phyloP scores from a whole-genome alignment of 495 filamentous ascomycete genomes.

The Daldinia decipiens region DNA sequence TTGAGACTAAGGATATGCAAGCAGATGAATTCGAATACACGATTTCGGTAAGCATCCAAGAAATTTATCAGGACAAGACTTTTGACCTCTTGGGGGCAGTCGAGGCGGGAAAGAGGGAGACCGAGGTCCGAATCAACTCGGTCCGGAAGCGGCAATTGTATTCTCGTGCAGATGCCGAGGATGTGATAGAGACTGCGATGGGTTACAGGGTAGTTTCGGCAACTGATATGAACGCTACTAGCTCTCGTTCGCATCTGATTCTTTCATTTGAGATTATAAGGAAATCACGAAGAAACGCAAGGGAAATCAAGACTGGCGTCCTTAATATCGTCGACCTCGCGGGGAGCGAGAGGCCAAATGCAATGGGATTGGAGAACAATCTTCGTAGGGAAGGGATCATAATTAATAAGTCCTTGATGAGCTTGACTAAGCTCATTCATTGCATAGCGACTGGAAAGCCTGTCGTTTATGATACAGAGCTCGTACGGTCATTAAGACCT shows the following conservation, averaged over 20 bases:
- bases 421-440: slow-evolving; percentile 92
- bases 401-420: slow-evolving; percentile 90
- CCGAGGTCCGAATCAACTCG: slow-evolving; percentile 46
- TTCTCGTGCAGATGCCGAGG: slow-evolving; percentile 4
- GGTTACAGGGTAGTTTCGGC: slow-evolving; percentile 6
- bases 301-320: slow-evolving; percentile 68
- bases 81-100: slow-evolving; percentile 75
- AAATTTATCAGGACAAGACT: slow-evolving; percentile 94
- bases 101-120: slow-evolving; percentile 79
- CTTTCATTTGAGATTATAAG: slow-evolving; percentile 80
- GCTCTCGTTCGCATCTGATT: slow-evolving; percentile 92
- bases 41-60: slow-evolving; percentile 90
- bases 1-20: slow-evolving; percentile 61
- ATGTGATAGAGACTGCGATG: slow-evolving; percentile 10
- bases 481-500: slow-evolving; percentile 91
- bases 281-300: not conserved
- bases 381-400: slow-evolving; percentile 90
- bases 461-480: slow-evolving; percentile 91
- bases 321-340: slow-evolving; percentile 94
- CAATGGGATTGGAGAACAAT: slow-evolving; percentile 72
- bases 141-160: not conserved
- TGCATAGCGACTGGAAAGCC: slow-evolving; percentile 84
- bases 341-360: slow-evolving; percentile 87
- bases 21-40: slow-evolving; percentile 71
- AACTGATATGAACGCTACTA: slow-evolving; percentile 90